phyloP scores from a whole-genome alignment of 805 yeast species.

The Wickerhamia fluorescens region DNA sequence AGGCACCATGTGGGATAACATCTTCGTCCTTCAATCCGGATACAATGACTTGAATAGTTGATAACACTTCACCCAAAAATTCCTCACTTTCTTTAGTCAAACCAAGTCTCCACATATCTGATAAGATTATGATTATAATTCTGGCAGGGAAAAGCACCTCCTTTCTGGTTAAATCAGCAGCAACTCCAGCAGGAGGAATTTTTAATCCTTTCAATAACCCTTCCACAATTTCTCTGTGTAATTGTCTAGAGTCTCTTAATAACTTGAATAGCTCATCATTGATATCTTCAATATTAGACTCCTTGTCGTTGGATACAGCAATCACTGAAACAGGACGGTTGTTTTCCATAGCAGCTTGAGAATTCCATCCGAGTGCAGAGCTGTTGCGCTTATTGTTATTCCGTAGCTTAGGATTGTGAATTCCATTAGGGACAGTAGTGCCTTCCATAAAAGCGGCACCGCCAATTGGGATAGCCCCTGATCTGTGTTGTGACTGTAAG shows the following conservation, averaged over 20 bases:
- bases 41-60: constrained; percentile 80
- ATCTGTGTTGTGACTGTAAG: constrained; percentile 25
- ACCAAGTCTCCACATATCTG: constrained; percentile 98
- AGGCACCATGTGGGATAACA: constrained; percentile 86
- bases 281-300: constrained; percentile 55
- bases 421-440: constrained; percentile 15
- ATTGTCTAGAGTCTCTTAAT: constrained; percentile 60
- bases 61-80: constrained; percentile 81
- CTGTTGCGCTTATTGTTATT: constrained; percentile 35
- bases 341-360: constrained; percentile 31
- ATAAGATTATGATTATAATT: constrained; percentile 81
- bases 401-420: constrained; percentile 21
- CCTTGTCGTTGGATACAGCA: constrained; percentile 49
- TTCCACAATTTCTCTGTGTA: constrained; percentile 79
- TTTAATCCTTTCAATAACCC: constrained; percentile 79
- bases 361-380: constrained; percentile 31
- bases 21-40: constrained; percentile 77
- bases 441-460: too few species aligned
- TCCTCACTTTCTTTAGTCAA: constrained; percentile 87
- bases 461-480: constrained; percentile 18
- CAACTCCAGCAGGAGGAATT: constrained; percentile 80
- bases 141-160: constrained; percentile 96
- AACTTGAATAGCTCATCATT: constrained; percentile 68
- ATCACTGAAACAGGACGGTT: constrained; percentile 57
- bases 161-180: constrained; percentile 74